Percentiles rank a stretch among this genome's conserved stretches.
Conservation (phyloP, 108 stramenopile genomes). For the Skeletonema grethae region DNA sequence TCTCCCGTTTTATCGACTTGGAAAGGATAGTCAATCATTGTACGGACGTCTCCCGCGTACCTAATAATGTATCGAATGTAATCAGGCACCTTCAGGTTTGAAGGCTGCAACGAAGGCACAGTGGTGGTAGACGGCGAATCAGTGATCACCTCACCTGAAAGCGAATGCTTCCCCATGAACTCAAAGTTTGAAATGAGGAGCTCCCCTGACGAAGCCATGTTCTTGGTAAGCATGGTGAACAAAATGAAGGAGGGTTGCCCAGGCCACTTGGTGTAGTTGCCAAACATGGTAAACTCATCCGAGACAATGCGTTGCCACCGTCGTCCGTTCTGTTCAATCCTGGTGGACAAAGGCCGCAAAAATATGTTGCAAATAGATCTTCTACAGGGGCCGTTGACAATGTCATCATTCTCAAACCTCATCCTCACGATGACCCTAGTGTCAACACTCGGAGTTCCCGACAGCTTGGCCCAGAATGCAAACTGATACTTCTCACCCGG, state of each 20-base stretch:
- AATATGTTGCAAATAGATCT: constrained; percentile 23
- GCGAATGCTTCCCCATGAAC: constrained; percentile 1
- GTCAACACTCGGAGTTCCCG: background rate
- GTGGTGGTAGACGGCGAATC: constrained; percentile 18
- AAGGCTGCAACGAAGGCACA: constrained; percentile 15
- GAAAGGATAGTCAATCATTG: constrained; percentile 37
- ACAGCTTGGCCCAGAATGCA: constrained; percentile 19
- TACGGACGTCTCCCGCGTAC: constrained; percentile 38
- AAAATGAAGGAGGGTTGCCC: constrained; percentile 23
- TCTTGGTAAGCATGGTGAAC: constrained; percentile 18
- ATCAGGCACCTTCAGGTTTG: constrained; percentile 17
- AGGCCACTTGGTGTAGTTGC: constrained; percentile 40
- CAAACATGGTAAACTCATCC: constrained; percentile 28
- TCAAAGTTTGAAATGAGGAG: constrained; percentile 26
- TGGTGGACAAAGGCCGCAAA: constrained; percentile 14
- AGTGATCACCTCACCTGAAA: constrained; percentile 5
- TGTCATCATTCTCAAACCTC: constrained; percentile 29
- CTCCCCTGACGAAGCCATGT: constrained; percentile 13
- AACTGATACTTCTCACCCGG: constrained; percentile 21
- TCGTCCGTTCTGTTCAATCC: background rate
- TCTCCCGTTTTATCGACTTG: constrained; percentile 33
- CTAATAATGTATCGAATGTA: constrained; percentile 29
- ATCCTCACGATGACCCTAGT: constrained; percentile 25
- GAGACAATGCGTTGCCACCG: constrained; percentile 32
- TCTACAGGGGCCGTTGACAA: constrained; percentile 21